phyloP scores from a whole-genome alignment of 208 protist genomes.

The Crithidia bombi region DNA sequence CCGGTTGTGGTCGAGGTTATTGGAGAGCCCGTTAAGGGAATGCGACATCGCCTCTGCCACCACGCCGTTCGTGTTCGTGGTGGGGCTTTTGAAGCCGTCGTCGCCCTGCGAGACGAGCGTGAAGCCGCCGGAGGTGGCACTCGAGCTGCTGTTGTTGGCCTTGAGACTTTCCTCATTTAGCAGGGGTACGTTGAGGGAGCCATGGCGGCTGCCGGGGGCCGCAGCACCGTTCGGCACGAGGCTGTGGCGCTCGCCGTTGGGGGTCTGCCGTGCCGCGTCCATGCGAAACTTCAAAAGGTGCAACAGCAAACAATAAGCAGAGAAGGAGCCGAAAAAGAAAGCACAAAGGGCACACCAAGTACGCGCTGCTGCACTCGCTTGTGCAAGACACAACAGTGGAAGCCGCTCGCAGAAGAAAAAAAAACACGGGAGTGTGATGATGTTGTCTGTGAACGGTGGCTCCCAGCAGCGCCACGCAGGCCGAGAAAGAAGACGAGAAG shows the following conservation, averaged over 20 bases:
- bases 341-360: no score
- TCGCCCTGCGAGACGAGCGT: constrained; percentile 34
- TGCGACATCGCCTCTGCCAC: neutral
- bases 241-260: constrained; percentile 28
- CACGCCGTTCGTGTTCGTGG: neutral
- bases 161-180: constrained; percentile 57
- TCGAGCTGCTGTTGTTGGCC: constrained; percentile 7
- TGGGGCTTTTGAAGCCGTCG: constrained; percentile 16
- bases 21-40: constrained; percentile 18
- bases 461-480: no score
- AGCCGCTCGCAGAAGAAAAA: no score
- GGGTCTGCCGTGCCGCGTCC: neutral
- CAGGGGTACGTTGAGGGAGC: constrained; percentile 30
- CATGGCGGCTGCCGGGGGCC: constrained; percentile 1
- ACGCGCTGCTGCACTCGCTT: no score
- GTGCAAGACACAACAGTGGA: no score
- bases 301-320: neutral
- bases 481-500: no score
- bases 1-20: constrained; percentile 43
- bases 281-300: constrained; percentile 1
- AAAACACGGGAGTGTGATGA: no score
- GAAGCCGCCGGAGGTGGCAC: constrained; percentile 11
- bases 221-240: constrained; percentile 19
- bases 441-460: no score
- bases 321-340: constrained; percentile 1